Percentiles rank a stretch among this genome's conserved stretches.
Evolutionary conservation across 2,329 filamentous ascomycete genomes (phyloP).

Genomic region (Colletotrichum liriopes): DNA sequence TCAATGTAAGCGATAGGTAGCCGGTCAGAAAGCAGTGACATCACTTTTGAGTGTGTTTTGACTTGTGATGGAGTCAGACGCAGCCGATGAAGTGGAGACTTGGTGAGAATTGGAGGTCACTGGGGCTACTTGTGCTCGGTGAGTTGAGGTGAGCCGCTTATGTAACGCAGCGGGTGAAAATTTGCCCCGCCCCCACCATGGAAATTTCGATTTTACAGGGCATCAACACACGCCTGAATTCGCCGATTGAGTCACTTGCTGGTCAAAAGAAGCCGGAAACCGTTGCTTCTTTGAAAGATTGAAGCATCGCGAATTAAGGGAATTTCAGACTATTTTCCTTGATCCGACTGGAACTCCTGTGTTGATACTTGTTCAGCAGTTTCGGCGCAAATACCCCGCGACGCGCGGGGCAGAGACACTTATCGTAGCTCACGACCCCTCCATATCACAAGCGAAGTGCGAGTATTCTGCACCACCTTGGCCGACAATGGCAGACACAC

Average conservation of each 20-base stretch:
- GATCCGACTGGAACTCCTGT: neutral
- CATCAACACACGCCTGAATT: constrained; percentile 23
- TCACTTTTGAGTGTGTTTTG: neutral
- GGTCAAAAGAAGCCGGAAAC: neutral
- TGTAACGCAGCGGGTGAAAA: constrained; percentile 41
- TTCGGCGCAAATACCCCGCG: constrained; percentile 27
- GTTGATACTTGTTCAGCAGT: neutral
- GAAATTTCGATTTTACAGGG: constrained; percentile 43
- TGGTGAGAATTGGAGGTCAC: neutral
- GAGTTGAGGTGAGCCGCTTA: constrained; percentile 39
- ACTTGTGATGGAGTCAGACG: neutral
- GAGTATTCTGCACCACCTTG: neutral
- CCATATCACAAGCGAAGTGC: constrained; percentile 10
- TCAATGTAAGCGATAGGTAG: constrained; percentile 31
- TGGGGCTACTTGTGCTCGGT: neutral
- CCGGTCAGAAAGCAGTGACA: constrained; percentile 7
- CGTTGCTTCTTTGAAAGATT: neutral
- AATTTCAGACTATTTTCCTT: neutral
- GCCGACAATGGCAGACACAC: constrained; percentile 13
- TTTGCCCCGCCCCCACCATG: constrained; percentile 46
- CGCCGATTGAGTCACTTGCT: constrained; percentile 24
- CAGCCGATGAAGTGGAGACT: neutral
- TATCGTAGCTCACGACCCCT: constrained; percentile 18
- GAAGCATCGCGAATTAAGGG: neutral
- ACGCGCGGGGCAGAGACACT: constrained; percentile 35